Percentiles rank a stretch among this genome's conserved stretches.
These are phyloP conservation scores for Amoebophrya sp. DNA, from an alignment of 169 alveolate species.

Conservation along the genomic window DNA sequence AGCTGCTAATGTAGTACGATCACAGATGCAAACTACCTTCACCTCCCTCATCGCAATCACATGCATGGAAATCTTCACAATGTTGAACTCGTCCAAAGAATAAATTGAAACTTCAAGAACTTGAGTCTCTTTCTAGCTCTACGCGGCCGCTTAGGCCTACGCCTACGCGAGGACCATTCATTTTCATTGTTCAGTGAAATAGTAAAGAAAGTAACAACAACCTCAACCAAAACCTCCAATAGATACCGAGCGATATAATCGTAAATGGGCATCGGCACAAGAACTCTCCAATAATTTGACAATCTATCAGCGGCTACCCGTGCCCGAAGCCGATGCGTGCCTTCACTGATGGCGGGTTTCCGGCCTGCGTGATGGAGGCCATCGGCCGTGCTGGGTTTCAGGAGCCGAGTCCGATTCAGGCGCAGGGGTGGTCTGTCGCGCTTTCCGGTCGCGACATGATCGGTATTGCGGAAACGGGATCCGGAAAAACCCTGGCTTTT, in stretches of 20 bases:
- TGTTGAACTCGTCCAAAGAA: background rate
- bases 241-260: too few species aligned
- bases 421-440: conserved; percentile 85
- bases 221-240: background rate
- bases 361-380: conserved; percentile 69
- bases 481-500: conserved; percentile 85
- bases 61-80: background rate
- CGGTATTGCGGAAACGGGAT: conserved; percentile 87
- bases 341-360: conserved; percentile 76
- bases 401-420: conserved; percentile 86
- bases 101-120: background rate
- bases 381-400: conserved; percentile 59
- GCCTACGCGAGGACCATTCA: too few species aligned
- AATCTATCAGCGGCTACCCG: background rate
- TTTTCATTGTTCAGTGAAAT: too few species aligned
- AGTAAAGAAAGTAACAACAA: too few species aligned
- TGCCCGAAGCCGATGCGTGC: conserved; percentile 75
- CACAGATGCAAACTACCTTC: background rate
- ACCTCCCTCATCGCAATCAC: too few species aligned
- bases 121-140: background rate
- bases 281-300: too few species aligned
- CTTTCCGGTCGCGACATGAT: conserved; percentile 74
- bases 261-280: too few species aligned
- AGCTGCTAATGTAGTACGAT: background rate
- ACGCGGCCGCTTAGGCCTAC: too few species aligned